Percentiles rank a stretch among this genome's conserved stretches.
phyloP scores from a whole-genome alignment of 2,329 filamentous ascomycete species.

The Calonectria hongkongensis region DNA sequence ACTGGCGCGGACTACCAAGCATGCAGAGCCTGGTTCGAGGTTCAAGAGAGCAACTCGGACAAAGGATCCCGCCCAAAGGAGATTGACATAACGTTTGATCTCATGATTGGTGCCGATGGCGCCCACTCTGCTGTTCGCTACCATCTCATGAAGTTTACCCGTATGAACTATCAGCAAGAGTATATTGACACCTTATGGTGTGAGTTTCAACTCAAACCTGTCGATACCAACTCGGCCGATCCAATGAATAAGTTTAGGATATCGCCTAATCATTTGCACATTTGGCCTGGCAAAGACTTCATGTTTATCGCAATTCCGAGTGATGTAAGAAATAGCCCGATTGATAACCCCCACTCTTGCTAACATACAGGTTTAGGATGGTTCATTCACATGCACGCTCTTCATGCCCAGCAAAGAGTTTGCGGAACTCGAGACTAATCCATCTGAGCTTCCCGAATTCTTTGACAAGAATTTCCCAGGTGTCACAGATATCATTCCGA shows the following conservation, averaged over 20 bases:
- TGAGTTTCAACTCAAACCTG: conserved; percentile 88
- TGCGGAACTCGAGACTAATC: conserved; percentile 77
- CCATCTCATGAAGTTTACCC: conserved; percentile 95
- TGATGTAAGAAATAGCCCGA: conserved; percentile 64
- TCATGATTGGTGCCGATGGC: conserved; percentile 95
- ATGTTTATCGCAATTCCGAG: conserved; percentile 99
- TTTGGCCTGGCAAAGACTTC: conserved; percentile 94
- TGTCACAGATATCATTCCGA: conserved; percentile 82
- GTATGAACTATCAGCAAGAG: conserved; percentile 93
- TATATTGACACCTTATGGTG: conserved; percentile 99
- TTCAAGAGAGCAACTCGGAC: conserved; percentile 60
- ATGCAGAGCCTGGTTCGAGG: conserved; percentile 92
- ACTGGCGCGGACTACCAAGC: conserved; percentile 89
- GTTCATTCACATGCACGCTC: conserved; percentile 94
- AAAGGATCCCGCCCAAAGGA: conserved; percentile 74
- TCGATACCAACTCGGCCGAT: conserved; percentile 55
- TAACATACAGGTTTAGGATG: conserved; percentile 74
- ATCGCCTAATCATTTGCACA: conserved; percentile 94
- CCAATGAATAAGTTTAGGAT: conserved; percentile 79
- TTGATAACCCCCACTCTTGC: conserved; percentile 44
- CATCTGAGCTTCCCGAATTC: conserved; percentile 78
- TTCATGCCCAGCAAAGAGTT: conserved; percentile 88
- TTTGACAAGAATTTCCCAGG: conserved; percentile 93
- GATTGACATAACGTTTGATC: conserved; percentile 90
- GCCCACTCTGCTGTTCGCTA: conserved; percentile 94